Conservation (phyloP, 768 basidiomycete genomes). For the Tricholomella constricta region DNA sequence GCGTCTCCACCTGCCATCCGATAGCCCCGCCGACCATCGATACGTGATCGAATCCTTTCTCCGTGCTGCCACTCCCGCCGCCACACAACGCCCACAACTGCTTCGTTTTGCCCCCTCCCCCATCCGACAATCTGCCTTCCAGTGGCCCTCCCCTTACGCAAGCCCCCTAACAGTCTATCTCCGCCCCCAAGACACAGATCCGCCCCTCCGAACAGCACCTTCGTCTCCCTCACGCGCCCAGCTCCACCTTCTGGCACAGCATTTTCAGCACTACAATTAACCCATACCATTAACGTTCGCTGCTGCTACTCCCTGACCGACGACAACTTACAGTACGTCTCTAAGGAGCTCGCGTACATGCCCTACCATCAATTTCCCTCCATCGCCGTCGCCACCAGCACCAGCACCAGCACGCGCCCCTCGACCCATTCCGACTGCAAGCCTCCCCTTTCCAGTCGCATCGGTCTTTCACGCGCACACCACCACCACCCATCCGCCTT, state of each 20-base stretch:
- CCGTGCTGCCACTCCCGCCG: slow-evolving; percentile 3
- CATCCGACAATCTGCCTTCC: slow-evolving; percentile 8
- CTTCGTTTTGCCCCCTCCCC: slow-evolving; percentile 31
- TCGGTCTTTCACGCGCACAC: too few species aligned
- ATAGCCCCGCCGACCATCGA: slow-evolving; percentile 5
- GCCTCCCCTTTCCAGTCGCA: slow-evolving; percentile 16
- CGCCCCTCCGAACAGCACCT: slow-evolving; percentile 18
- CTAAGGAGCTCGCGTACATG: slow-evolving; percentile 33
- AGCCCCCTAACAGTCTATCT: slow-evolving; percentile 14
- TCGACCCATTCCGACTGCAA: slow-evolving; percentile 62
- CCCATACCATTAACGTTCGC: slow-evolving; percentile 1
- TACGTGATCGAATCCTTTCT: slow-evolving; percentile 12
- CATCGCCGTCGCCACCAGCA: slow-evolving; percentile 18
- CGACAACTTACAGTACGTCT: slow-evolving; percentile 19
- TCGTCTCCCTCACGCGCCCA: slow-evolving; percentile 17
- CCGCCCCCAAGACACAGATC: slow-evolving; percentile 43
- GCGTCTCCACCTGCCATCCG: slow-evolving; percentile 5
- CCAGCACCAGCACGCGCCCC: slow-evolving; percentile 22
- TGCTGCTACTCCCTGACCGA: background rate
- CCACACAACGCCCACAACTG: slow-evolving; percentile 39
- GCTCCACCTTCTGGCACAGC: slow-evolving; percentile 9
- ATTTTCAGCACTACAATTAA: slow-evolving; percentile 10
- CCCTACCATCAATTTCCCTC: slow-evolving; percentile 27
- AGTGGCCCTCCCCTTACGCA: slow-evolving; percentile 49
- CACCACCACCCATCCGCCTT: background rate